Evolutionary conservation across 2,329 filamentous ascomycete species (phyloP).

Genomic region (Xylariaceae sp.): DNA sequence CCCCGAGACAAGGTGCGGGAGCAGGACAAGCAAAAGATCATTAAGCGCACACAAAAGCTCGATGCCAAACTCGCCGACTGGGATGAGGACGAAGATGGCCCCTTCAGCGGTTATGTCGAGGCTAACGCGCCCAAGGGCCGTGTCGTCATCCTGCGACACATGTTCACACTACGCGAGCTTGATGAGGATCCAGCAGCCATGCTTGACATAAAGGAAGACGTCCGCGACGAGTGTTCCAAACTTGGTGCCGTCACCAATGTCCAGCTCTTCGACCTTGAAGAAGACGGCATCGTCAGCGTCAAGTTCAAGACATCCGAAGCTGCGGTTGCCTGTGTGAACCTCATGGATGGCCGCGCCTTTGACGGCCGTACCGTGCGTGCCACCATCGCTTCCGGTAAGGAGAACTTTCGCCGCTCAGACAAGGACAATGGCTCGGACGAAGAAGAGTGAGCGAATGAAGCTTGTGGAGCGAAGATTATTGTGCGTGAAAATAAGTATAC

Average conservation of each 20-base stretch:
- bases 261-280: slow-evolving; percentile 80
- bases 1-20: slow-evolving; percentile 45
- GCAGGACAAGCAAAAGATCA: slow-evolving; percentile 81
- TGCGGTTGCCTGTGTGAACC: slow-evolving; percentile 64
- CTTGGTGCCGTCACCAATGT: slow-evolving; percentile 86
- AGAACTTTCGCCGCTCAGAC: slow-evolving; percentile 67
- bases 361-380: slow-evolving; percentile 67
- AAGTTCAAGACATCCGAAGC: slow-evolving; percentile 68
- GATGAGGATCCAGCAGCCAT: slow-evolving; percentile 78
- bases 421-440: slow-evolving; percentile 38
- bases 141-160: slow-evolving; percentile 80
- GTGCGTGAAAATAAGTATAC: slow-evolving; percentile 2
- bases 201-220: slow-evolving; percentile 90
- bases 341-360: slow-evolving; percentile 78
- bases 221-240: slow-evolving; percentile 83
- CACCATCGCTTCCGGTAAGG: slow-evolving; percentile 62
- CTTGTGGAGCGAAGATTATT: not conserved
- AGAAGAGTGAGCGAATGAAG: slow-evolving; percentile 13
- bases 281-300: slow-evolving; percentile 78
- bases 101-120: slow-evolving; percentile 46
- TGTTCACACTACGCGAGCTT: slow-evolving; percentile 84
- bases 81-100: slow-evolving; percentile 71
- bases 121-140: slow-evolving; percentile 60
- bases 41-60: slow-evolving; percentile 84
- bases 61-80: slow-evolving; percentile 91